Evolutionary conservation across 2,329 filamentous ascomycete genomes (phyloP), one percentile per base, ranked within the genome.

Genomic region (Knufia petricola): DNA sequence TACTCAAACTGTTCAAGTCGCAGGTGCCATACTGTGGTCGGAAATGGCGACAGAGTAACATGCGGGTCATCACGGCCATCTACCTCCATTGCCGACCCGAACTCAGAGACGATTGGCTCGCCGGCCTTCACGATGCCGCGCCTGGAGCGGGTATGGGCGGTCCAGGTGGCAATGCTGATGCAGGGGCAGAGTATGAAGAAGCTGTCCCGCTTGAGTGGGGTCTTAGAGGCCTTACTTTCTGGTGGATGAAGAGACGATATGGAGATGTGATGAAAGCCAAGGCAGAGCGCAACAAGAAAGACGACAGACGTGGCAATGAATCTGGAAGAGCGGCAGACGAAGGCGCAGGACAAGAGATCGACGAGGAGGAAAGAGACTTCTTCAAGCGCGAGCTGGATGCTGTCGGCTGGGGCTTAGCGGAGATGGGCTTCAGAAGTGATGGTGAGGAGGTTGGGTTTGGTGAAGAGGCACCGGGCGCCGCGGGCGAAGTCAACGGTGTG

Each of bases 31-130:
- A 95, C 72, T 96, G 90, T 66, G 90, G 92, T 19, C 83, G 92
- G 37, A 98, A 98, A 70, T 98, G 92, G 92, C 82, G 92, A 12
- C 92, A 96, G 69, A 82, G 82, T 58, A 96, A 98, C 66, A 98
- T 98, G 92, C 85, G 90, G 48, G 89, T 96, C 61, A 98, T 98
- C 62, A 98, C 92, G 0, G 88, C 89, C 2, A 87, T 98, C 1
- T 98, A 95, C 66, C 74, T 98, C 42, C 87, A 95, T 68, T 95
- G 90, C 62, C 78, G 88, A 6, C 90, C 90, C 0, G 90, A 96
- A 64, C 74, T 98, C 39, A 78, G 90, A 24, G 92, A 98, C 62
- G 92, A 95, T 67, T 60, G 58, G 58, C 50, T 60, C 10, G 58
- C 58, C 4, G 58, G 58, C 8, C 56, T 59, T 53, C 58, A 59